Percentiles rank a stretch among this genome's conserved stretches.
Evolutionary conservation across 2,329 filamentous ascomycete genomes (phyloP).

Genomic region (Pseudocercospora cruenta): DNA sequence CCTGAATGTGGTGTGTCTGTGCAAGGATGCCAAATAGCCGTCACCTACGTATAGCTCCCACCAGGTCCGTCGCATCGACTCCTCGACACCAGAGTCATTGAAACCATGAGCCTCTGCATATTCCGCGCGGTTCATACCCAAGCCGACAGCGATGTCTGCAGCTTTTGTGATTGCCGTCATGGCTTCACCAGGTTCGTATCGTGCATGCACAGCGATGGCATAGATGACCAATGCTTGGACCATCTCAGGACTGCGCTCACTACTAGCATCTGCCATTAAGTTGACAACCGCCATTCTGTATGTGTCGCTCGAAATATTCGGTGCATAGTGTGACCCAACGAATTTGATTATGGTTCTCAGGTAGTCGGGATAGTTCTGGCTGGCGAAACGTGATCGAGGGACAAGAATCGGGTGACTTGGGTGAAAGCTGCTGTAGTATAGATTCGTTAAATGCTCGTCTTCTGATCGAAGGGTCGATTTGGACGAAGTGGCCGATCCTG

Average conservation of each 20-base stretch:
- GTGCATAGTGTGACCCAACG: conserved; percentile 58
- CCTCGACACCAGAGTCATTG: conserved; percentile 70
- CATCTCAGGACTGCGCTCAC: conserved; percentile 50
- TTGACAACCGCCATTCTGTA: conserved; percentile 53
- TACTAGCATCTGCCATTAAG: conserved; percentile 48
- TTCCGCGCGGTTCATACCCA: conserved; percentile 72
- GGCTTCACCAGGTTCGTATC: conserved; percentile 70
- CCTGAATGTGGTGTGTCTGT: conserved; percentile 70
- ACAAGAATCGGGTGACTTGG: conserved; percentile 61
- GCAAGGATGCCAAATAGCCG: conserved; percentile 81
- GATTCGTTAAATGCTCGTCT: conserved; percentile 50
- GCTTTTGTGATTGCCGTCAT: conserved; percentile 68
- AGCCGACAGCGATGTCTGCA: conserved; percentile 71
- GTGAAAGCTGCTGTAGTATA: conserved; percentile 62
- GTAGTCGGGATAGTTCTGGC: conserved; percentile 49
- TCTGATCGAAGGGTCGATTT: conserved; percentile 37
- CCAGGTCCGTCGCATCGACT: conserved; percentile 87
- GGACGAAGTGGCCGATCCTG: conserved; percentile 43
- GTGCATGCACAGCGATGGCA: conserved; percentile 76
- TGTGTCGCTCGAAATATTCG: conserved; percentile 37
- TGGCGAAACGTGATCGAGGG: conserved; percentile 48
- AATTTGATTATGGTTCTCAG: conserved; percentile 61
- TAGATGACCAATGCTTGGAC: conserved; percentile 80
- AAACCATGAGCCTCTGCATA: conserved; percentile 68
- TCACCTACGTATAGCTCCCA: conserved; percentile 85